Evolutionary conservation across 768 basidiomycete species (phyloP), one percentile per base, ranked within the genome.

Genomic region (Termitomyces sp.): DNA sequence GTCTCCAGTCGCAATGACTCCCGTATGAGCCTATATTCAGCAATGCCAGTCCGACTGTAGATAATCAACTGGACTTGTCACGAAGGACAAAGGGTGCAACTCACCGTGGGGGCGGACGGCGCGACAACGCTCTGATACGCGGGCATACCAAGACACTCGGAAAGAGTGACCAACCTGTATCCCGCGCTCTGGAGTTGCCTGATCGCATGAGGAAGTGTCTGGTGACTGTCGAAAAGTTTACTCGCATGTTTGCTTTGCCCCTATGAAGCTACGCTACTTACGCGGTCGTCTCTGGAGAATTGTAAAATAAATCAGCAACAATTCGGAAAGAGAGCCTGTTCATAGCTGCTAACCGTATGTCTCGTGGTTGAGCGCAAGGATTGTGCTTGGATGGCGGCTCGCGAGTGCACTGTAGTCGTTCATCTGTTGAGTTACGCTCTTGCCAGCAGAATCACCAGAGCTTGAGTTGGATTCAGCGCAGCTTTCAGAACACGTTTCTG

Each of bases 341-440:
- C 30, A 33, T 6, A 44, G 43, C 43, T 26, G 64, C 71, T 40
- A 48, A 74, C 72, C 66, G 28, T 71, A 63, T 18, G 71, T 68
- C 59, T 79, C 77, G 58, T 79, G 77, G 56, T 77, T 72, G 43
- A 79, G 66, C 13, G 75, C 71, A 47, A 79, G 63, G n/a, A 77
- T 66, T 13, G 65, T 76, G 18, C 62, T 57, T 0, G 77, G 78
- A 38, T 68, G 75, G n/a, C 60, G 54, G 18, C 50, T 56, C 12
- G 69, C 66, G 9, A 72, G 52, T 1, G 66, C 59, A 48, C 67
- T 64, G 55, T 77, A 78, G 20, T 60, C 50, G 5, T 57, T 54
- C 46, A 75, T 71, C 46, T 73, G 73, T 46, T 70, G 62, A 0
- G 63, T 59, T 2, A 68, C 67, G 1, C 72, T 62, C 23, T 64